These are phyloP conservation scores for Exophiala aquamarina DNA, from an alignment of 2,329 filamentous ascomycete genomes.

Conservation along the genomic window DNA sequence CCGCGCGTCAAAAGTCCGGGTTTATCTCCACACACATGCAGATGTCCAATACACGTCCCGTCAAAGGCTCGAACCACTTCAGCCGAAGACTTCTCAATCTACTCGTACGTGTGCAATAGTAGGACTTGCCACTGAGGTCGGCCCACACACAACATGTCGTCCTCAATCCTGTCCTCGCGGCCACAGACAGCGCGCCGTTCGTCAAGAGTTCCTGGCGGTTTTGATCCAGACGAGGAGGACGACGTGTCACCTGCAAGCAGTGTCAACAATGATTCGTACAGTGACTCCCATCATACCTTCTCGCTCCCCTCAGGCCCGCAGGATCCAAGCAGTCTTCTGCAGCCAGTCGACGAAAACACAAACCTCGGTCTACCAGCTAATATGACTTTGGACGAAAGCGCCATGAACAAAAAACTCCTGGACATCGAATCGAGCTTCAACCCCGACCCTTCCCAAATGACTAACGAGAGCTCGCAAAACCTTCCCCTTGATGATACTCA, in stretches of 20 bases:
- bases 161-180: constrained; percentile 16
- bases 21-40: constrained; percentile 3
- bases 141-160: constrained; percentile 17
- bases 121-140: too few relatives aligned
- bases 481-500: constrained; percentile 45
- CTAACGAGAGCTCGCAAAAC: constrained; percentile 25
- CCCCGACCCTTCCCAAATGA: constrained; percentile 52
- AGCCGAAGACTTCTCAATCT: constrained; percentile 11
- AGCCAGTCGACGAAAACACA: constrained; percentile 19
- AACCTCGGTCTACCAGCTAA: constrained; percentile 21
- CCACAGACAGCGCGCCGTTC: constrained; percentile 19
- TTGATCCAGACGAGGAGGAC: constrained; percentile 34
- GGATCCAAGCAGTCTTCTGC: constrained; percentile 26
- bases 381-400: constrained; percentile 53
- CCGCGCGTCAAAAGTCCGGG: constrained; percentile 3
- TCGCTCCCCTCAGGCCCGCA: constrained; percentile 18
- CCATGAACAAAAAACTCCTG: constrained; percentile 60
- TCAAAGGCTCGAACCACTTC: constrained; percentile 16
- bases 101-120: constrained; percentile 1
- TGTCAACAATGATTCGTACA: constrained; percentile 17
- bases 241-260: constrained; percentile 21
- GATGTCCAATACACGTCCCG: constrained; percentile 18
- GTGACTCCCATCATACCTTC: constrained; percentile 11
- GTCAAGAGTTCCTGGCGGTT: constrained; percentile 36
- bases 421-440: constrained; percentile 65